These are phyloP conservation scores for Ustilago sp. DNA, from an alignment of 1,284 basidiomycete species.

Conservation along the genomic window DNA sequence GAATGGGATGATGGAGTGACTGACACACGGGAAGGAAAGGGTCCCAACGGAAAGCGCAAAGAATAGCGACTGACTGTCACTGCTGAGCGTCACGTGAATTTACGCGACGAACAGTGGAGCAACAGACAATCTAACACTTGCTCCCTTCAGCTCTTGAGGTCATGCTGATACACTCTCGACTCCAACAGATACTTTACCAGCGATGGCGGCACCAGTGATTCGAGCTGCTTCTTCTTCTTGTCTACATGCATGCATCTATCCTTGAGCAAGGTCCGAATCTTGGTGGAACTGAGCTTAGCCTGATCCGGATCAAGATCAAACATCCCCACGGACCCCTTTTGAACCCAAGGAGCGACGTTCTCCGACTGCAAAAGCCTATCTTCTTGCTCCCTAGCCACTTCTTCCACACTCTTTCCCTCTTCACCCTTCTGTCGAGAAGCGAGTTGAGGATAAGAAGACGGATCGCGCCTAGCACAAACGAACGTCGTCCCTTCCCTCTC, in stretches of 20 bases:
- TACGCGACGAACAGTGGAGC: slow-evolving; percentile 19
- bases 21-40: not conserved
- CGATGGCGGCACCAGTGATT: slow-evolving; percentile 39
- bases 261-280: slow-evolving; percentile 35
- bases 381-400: slow-evolving; percentile 31
- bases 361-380: slow-evolving; percentile 29
- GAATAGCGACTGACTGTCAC: too few species aligned
- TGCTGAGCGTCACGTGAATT: slow-evolving; percentile 5
- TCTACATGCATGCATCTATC: not conserved
- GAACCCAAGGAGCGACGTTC: slow-evolving; percentile 44
- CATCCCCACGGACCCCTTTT: slow-evolving; percentile 37
- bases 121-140: slow-evolving; percentile 14
- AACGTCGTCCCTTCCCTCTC: slow-evolving; percentile 74
- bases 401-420: not conserved
- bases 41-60: slow-evolving; percentile 14
- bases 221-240: slow-evolving; percentile 19
- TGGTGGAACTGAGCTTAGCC: slow-evolving; percentile 53
- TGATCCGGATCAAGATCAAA: slow-evolving; percentile 43
- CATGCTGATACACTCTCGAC: slow-evolving; percentile 33
- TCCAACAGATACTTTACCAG: slow-evolving; percentile 53
- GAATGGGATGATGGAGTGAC: slow-evolving; percentile 5
- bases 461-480: slow-evolving; percentile 70
- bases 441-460: slow-evolving; percentile 35
- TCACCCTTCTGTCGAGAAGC: not conserved
- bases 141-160: not conserved